Conservation (phyloP, 1,284 basidiomycete genomes). For the Sporisorium iseilematis-ciliati region DNA sequence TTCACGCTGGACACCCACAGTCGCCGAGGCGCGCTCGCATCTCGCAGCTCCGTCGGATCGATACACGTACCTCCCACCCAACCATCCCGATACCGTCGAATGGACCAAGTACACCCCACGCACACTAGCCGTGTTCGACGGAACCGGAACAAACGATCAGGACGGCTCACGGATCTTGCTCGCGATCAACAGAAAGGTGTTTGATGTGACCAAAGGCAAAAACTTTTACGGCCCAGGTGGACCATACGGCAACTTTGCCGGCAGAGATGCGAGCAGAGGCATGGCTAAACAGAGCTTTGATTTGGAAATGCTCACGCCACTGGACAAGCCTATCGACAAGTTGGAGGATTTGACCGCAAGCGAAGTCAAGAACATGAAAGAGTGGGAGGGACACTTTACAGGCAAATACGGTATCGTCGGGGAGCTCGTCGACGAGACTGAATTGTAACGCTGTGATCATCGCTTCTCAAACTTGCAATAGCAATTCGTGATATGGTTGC, state of each 20-base stretch:
- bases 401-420: conserved; percentile 67
- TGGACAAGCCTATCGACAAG: conserved; percentile 87
- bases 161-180: conserved; percentile 77
- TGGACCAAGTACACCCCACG: conserved; percentile 66
- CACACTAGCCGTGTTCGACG: conserved; percentile 65
- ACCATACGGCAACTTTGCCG: conserved; percentile 96
- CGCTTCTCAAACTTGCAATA: neutral
- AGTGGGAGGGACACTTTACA: conserved; percentile 63
- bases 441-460: conserved; percentile 4
- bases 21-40: conserved; percentile 44
- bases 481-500: neutral
- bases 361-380: conserved; percentile 75
- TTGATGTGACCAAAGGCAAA: conserved; percentile 87
- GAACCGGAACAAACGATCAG: conserved; percentile 40
- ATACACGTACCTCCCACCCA: conserved; percentile 60
- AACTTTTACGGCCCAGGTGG: conserved; percentile 94
- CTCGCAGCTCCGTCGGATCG: conserved; percentile 31
- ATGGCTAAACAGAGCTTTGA: conserved; percentile 99
- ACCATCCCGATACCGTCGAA: conserved; percentile 56
- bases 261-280: conserved; percentile 89
- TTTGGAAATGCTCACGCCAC: conserved; percentile 85
- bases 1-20: conserved; percentile 41
- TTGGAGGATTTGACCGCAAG: conserved; percentile 80
- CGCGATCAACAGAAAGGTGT: conserved; percentile 87
- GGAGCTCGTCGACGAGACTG: conserved; percentile 63